Evolutionary conservation across 1,139 yeast species (phyloP), one percentile per base, ranked within the genome.

Genomic region (Taphrina confusa): DNA sequence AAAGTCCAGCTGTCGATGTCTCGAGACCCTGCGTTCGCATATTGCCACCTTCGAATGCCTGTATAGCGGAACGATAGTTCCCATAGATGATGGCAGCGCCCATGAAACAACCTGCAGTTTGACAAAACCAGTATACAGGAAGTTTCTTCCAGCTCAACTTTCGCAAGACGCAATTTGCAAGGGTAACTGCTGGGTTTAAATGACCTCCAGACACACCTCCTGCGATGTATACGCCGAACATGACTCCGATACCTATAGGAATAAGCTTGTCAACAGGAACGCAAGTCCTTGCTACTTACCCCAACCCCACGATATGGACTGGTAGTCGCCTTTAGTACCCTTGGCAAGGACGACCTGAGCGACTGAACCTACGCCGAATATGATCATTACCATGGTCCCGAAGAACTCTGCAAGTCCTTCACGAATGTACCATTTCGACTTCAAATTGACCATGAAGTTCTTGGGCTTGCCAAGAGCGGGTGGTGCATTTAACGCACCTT

Each of bases 281-380:
- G n/a, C n/a, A n/a, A n/a, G n/a, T n/a, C n/a, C n/a, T n/a, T 39
- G 78, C 72, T 52, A n/a, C n/a, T n/a, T n/a, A n/a, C 80, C 82
- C 82, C 82, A 79, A 27, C 77, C 74, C 61, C 78, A 68, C 6
- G 78, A 75, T 61, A 78, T 70, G 22, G 76, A 73, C 52, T 74
- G 75, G 61, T 73, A 75, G 47, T 73, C 71, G 66, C 82, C 82
- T 30, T 73, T 73, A 2, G 66, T 62, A 30, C 72, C 72, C 3
- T 64, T 58, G 3, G 79, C 74, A 11, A 74, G 62, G 37, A 68
- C 69, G 42, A 70, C 74, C 28, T 46, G 57, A 8, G 50, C 56
- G n/a, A 55, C 58, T 2, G 23, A 20, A 4, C 60, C 62, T 9
- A 30, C 57, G 23, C 61, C 64, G 25, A 51, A 61, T 16, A 62